Conservation (phyloP, 2,329 filamentous ascomycete genomes). For the Apiospora phragmitis region DNA sequence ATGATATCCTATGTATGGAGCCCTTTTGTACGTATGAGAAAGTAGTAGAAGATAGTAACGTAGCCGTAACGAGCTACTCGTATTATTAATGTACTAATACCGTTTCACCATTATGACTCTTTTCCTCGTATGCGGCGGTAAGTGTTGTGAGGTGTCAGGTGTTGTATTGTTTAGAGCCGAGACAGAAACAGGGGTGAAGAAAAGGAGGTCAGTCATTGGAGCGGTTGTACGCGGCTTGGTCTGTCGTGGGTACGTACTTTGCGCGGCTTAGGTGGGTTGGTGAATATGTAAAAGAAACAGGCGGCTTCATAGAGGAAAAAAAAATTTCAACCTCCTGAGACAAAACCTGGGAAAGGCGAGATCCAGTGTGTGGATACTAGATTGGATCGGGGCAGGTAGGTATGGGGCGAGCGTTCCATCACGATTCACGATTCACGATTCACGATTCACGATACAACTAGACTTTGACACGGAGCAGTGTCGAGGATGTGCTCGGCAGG, state of each 20-base stretch:
- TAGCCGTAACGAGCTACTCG: neutral
- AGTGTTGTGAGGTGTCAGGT: neutral
- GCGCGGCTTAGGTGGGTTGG: neutral
- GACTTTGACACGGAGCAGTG: no score
- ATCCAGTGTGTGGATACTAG: neutral
- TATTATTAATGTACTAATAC: slow-evolving; percentile 1
- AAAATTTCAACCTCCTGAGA: neutral
- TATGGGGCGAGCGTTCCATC: neutral
- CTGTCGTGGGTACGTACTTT: neutral
- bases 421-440: neutral
- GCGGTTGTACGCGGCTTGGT: neutral
- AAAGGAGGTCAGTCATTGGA: neutral
- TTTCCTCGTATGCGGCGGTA: neutral
- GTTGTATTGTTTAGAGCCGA: neutral
- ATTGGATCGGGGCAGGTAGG: neutral
- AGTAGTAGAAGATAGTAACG: neutral
- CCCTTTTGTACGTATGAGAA: neutral
- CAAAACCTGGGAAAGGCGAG: neutral
- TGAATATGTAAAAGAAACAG: neutral
- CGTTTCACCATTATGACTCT: neutral
- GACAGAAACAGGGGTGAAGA: neutral
- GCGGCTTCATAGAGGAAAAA: neutral
- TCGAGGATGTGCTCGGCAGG: no score
- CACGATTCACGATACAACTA: no score
- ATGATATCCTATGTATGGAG: neutral